These are phyloP conservation scores for Pontederia crassipes DNA, from an alignment of 176 grass and related monocot genomes.

Conservation along the genomic window DNA sequence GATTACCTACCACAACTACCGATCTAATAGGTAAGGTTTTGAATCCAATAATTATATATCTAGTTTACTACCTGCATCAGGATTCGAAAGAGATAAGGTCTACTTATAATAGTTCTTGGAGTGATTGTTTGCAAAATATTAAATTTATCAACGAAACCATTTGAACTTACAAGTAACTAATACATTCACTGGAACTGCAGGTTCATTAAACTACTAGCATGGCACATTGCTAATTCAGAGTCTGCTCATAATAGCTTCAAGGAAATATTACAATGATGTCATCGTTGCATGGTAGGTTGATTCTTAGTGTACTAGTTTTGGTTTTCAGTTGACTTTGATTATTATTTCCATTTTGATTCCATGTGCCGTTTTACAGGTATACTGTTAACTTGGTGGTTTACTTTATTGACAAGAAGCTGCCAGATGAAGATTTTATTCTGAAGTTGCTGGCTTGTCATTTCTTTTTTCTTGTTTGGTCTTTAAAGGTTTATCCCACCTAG, in stretches of 20 bases:
- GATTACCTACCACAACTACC: conserved; percentile 4
- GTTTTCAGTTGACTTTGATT: neutral
- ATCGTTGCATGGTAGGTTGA: conserved; percentile 1
- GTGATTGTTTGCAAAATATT: too few species aligned
- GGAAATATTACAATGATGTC: neutral
- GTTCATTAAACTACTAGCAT: neutral
- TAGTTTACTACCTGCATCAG: too few species aligned
- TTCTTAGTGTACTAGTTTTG: neutral
- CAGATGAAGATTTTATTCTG: conserved; percentile 30
- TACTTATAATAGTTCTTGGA: too few species aligned
- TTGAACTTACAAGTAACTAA: too few species aligned
- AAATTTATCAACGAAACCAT: too few species aligned
- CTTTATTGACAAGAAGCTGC: conserved; percentile 79
- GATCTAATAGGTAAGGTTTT: conserved; percentile 1
- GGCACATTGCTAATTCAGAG: neutral
- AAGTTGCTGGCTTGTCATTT: neutral
- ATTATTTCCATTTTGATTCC: neutral
- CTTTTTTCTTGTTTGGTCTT: neutral
- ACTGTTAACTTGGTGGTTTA: conserved; percentile 90
- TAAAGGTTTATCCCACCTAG: neutral
- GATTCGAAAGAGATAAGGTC: too few species aligned
- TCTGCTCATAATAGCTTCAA: neutral
- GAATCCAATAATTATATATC: too few species aligned
- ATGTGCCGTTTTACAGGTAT: conserved; percentile 46
- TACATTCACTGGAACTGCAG: conserved; percentile 1